Evolutionary conservation across 2,329 filamentous ascomycete species (phyloP).

Genomic region (Hymenoscyphus repandus): DNA sequence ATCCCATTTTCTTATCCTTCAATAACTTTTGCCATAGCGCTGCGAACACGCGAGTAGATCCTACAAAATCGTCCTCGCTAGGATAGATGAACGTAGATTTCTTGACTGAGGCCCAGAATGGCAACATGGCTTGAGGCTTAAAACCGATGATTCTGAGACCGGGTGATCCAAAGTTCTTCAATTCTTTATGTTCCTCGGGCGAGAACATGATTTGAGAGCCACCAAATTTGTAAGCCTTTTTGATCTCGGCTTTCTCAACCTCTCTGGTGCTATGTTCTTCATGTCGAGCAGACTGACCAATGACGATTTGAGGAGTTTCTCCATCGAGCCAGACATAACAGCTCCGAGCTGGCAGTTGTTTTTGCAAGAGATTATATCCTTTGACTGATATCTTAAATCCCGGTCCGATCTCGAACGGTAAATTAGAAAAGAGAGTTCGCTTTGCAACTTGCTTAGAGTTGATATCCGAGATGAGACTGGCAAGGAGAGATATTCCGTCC

Average conservation of each 20-base stretch:
- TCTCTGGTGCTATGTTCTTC: slow-evolving; percentile 72
- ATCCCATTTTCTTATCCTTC: slow-evolving; percentile 70
- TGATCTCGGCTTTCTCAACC: slow-evolving; percentile 75
- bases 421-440: slow-evolving; percentile 76
- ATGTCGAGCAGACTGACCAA: slow-evolving; percentile 66
- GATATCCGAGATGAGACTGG: slow-evolving; percentile 78
- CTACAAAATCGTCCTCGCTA: slow-evolving; percentile 82
- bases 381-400: slow-evolving; percentile 84
- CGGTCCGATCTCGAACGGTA: slow-evolving; percentile 85
- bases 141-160: slow-evolving; percentile 89
- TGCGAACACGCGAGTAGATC: slow-evolving; percentile 88
- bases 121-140: slow-evolving; percentile 71
- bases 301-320: slow-evolving; percentile 77
- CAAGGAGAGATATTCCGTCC: slow-evolving; percentile 73
- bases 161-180: slow-evolving; percentile 77
- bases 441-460: slow-evolving; percentile 86
- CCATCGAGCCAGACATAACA: slow-evolving; percentile 85
- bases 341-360: slow-evolving; percentile 72
- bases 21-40: slow-evolving; percentile 85
- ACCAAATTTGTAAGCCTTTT: slow-evolving; percentile 94
- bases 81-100: slow-evolving; percentile 93
- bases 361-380: slow-evolving; percentile 84
- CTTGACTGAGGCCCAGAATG: slow-evolving; percentile 78
- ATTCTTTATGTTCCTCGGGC: slow-evolving; percentile 71
- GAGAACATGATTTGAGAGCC: slow-evolving; percentile 84